Base-by-base conservation (phyloP, 2,329 filamentous ascomycete genomes). In the Fusarium haematococcum region DNA sequence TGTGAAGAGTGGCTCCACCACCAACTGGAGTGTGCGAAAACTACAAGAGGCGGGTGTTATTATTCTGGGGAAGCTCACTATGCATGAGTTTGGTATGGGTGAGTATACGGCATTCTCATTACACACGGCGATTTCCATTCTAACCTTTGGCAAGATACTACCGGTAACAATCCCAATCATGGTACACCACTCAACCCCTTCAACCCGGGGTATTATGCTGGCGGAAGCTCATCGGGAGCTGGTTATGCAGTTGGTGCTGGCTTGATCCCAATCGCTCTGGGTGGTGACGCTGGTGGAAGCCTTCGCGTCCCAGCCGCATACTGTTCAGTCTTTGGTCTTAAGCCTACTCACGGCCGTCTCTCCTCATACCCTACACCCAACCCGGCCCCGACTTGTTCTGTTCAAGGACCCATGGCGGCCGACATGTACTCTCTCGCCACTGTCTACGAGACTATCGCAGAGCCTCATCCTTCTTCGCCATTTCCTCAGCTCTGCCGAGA, bases 131-230 rank as follows among this genome's bases (percentile, higher is more conserved):
- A 7, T 14, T 6, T 4, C 9, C 30, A 32, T 13, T 39, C 32
- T 16, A 14, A 35, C 18, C 5, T n/a, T 11, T 6, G 48, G 14
- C 13, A 20, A 89, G 91, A 94, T 77, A 94, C 92, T 0, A 92
- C 91, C 3, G 93, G 93, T 79, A 93, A 93, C 83, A 95, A 95
- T 77, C 89, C 91, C 4, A 89, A 87, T 65, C 88, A 89, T 76
- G 93, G 93, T 52, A 95, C 94, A 0, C 93, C 94, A 0, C 86
- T 87, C 27, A 96, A 96, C 78, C 94, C 94, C 0, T 91, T 94
- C 81, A 94, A 95, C 79, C 80, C 84, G 1, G 6, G 0, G 4
- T 95, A 94, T 83, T 97, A 96, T 82, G 90, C 91, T 5, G 93
- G 93, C 60, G 93, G 93, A 16, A 93, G 91, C 14, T 95, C 93